Evolutionary conservation across 345 rosid species (phyloP), one percentile per base, ranked within the genome.

Genomic region (Noccaea caerulescens): DNA sequence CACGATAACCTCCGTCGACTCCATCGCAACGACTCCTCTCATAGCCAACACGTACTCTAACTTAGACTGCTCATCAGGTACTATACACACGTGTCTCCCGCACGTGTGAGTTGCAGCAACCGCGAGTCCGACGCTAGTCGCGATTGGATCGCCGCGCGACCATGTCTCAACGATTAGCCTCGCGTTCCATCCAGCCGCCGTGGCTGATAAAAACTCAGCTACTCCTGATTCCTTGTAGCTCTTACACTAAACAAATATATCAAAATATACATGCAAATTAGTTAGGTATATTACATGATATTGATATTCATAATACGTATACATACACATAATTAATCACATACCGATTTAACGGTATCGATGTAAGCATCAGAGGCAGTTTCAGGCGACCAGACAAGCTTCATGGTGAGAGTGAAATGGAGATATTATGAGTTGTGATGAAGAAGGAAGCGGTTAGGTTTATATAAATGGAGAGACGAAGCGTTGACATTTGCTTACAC

Each of bases 151-250:
- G 42, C 92, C 92, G 41, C 76, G 60, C 4, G 86, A 72, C 97
- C 98, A 88, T 1, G 93, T 81, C 57, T 93, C 98, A 2, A 90
- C 84, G 10, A 90, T 86, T 39, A 90, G 72, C 54, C 77, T 87
- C 0, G 96, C 72, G 83, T 86, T 87, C 96, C 96, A 90, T 14
- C 98, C 98, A 6, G 97, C 97, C 0, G 97, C 98, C 77, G 84
- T 88, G 44, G 98, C 96, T 0, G 98, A 84, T 23, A 90, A 79
- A 10, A 93, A 78, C 86, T 93, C 97, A 0, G 96, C 76, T 0
- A 81, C 89, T 2, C 87, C 90, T 4, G 93, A 87, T 43, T 87
- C 93, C 42, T 76, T 61, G 62, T 67, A 70, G 60, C 69, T 75
- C 58, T 63, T 70, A 72, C 88, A 80, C 98, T 20, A 20, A 20